These are phyloP conservation scores for Neofusicoccum umdonicola DNA, from an alignment of 2,329 filamentous ascomycete genomes.

Conservation along the genomic window DNA sequence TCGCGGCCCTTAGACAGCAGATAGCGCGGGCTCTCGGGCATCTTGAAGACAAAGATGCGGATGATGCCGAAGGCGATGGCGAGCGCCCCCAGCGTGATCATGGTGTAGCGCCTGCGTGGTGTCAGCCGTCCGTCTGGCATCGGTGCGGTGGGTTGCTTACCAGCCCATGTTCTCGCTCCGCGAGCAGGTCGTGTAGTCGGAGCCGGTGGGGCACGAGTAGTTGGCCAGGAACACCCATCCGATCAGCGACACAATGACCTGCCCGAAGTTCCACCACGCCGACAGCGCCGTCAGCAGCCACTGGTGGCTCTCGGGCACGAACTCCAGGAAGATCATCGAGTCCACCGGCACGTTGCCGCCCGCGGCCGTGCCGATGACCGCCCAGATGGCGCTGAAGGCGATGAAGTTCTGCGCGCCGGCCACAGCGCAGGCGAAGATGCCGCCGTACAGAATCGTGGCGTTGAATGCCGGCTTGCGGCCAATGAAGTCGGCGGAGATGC, in stretches of 20 bases:
- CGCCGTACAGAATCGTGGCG: conserved; percentile 17
- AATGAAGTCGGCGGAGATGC: conserved; percentile 19
- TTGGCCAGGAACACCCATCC: conserved; percentile 49
- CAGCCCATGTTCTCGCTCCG: conserved; percentile 51
- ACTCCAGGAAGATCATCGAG: conserved; percentile 63
- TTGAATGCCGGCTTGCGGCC: conserved; percentile 21
- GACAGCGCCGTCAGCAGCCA: conserved; percentile 60
- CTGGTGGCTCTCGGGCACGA: conserved; percentile 59
- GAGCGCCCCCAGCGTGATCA: conserved; percentile 40
- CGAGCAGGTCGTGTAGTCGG: conserved; percentile 36
- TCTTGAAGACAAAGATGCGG: conserved; percentile 49
- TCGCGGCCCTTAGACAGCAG: conserved; percentile 46
- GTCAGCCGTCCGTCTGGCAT: background rate
- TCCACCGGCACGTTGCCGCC: conserved; percentile 59
- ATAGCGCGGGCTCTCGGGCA: conserved; percentile 50
- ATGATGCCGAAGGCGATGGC: conserved; percentile 46
- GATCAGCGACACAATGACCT: conserved; percentile 50
- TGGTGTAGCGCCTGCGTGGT: conserved; percentile 17
- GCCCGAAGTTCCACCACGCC: conserved; percentile 59
- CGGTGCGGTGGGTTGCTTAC: conserved; percentile 14
- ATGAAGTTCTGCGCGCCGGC: conserved; percentile 21
- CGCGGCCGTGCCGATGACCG: conserved; percentile 19
- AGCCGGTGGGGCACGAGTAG: conserved; percentile 34
- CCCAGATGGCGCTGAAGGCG: conserved; percentile 20
- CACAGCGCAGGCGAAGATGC: conserved; percentile 21